Conservation (phyloP, 495 filamentous ascomycete species). For the Ascobolus immersus region DNA sequence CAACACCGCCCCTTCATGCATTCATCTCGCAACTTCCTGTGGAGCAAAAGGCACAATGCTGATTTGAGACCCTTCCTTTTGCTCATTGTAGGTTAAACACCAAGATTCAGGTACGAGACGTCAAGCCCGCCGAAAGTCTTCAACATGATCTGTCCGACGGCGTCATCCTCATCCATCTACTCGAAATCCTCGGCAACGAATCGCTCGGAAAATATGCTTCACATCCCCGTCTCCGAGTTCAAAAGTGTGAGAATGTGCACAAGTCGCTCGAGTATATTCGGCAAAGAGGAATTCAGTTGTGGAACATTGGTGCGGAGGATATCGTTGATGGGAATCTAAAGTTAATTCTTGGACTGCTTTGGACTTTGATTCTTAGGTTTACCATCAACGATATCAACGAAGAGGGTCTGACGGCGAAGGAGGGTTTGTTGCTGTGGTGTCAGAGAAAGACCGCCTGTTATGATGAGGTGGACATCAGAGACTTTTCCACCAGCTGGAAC, state of each 20-base stretch:
- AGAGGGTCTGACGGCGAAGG: constrained; percentile 93
- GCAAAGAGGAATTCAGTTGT: constrained; percentile 75
- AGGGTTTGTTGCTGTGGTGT: constrained; percentile 87
- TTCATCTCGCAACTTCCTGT: constrained; percentile 44
- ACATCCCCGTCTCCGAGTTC: constrained; percentile 82
- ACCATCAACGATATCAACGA: constrained; percentile 97
- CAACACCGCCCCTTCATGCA: constrained; percentile 68
- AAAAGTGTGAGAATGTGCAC: constrained; percentile 97
- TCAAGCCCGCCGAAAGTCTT: no score
- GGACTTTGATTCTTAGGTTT: constrained; percentile 90
- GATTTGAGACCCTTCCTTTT: not conserved
- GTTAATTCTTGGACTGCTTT: constrained; percentile 89
- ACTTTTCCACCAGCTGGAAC: constrained; percentile 93
- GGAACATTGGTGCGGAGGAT: constrained; percentile 94
- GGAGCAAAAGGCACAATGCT: constrained; percentile 19
- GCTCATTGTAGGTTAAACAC: not conserved
- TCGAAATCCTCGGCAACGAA: constrained; percentile 81
- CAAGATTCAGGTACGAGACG: constrained; percentile 40
- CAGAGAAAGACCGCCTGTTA: constrained; percentile 97
- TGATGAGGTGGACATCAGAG: constrained; percentile 75
- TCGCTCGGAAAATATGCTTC: constrained; percentile 90
- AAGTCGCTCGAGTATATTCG: constrained; percentile 81
- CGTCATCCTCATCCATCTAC: constrained; percentile 85
- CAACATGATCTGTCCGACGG: constrained; percentile 78
- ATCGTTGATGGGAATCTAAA: constrained; percentile 94